A percentile compares a stretch with the other conserved stretches of the same genome.
Conservation (phyloP, 2,329 filamentous ascomycete genomes). For the Polychaeton citri region DNA sequence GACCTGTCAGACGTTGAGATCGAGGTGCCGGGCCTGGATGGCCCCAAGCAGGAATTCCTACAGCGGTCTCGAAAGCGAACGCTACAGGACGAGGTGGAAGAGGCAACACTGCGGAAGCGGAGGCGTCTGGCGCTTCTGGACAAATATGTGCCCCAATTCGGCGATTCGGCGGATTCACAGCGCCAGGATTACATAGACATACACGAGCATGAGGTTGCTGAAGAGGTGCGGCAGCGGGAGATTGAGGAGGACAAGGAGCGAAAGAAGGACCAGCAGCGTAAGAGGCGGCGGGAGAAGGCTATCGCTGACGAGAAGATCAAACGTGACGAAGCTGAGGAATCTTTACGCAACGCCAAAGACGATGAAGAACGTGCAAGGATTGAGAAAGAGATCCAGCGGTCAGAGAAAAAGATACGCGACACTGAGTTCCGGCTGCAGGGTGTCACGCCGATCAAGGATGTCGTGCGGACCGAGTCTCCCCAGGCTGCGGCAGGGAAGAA, state of each 20-base stretch:
- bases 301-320: slow-evolving; percentile 79
- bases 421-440: slow-evolving; percentile 80
- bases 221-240: slow-evolving; percentile 80
- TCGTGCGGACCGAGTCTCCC: slow-evolving; percentile 52
- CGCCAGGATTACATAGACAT: slow-evolving; percentile 63
- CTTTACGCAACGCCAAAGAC: slow-evolving; percentile 65
- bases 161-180: slow-evolving; percentile 54
- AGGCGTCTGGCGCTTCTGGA: slow-evolving; percentile 43
- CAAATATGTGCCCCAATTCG: slow-evolving; percentile 46
- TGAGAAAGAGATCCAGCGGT: slow-evolving; percentile 73
- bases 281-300: slow-evolving; percentile 86
- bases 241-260: slow-evolving; percentile 92
- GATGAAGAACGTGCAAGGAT: slow-evolving; percentile 70
- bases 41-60: slow-evolving; percentile 40
- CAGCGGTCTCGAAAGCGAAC: slow-evolving; percentile 51
- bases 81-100: slow-evolving; percentile 49
- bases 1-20: slow-evolving; percentile 48
- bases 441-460: slow-evolving; percentile 59
- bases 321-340: slow-evolving; percentile 64
- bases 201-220: slow-evolving; percentile 67
- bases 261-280: slow-evolving; percentile 99
- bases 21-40: slow-evolving; percentile 39
- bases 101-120: slow-evolving; percentile 55
- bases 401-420: slow-evolving; percentile 83
- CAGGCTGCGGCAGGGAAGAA: slow-evolving; percentile 17